phyloP scores from a whole-genome alignment of 768 basidiomycete species.

The Serendipita sp. region DNA sequence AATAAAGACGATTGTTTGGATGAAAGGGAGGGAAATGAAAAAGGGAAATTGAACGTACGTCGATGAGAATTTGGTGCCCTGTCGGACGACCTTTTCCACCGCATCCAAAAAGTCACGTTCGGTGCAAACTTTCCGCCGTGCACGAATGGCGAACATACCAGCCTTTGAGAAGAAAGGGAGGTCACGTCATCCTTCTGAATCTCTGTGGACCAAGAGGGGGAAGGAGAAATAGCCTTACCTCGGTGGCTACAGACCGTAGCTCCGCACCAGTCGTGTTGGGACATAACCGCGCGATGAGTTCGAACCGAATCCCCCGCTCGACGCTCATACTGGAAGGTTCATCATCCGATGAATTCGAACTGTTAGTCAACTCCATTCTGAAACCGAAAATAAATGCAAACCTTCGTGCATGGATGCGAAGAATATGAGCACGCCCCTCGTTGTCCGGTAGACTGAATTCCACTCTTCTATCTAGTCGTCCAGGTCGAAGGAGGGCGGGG shows the following conservation, averaged over 20 bases:
- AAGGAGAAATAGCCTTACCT: too few relatives aligned
- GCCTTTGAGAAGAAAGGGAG: constrained; percentile 34
- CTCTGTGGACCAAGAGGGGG: too few relatives aligned
- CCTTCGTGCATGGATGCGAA: constrained; percentile 94
- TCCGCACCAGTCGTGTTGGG: constrained; percentile 99
- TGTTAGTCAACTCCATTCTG: background rate
- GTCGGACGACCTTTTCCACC: constrained; percentile 95
- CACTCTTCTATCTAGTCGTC: constrained; percentile 90
- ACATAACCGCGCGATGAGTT: constrained; percentile 90
- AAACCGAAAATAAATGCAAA: constrained; percentile 20
- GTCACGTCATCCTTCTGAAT: background rate
- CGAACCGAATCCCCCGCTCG: constrained; percentile 92
- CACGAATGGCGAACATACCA: constrained; percentile 99
- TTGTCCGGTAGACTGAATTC: constrained; percentile 92
- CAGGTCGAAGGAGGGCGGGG: constrained; percentile 88
- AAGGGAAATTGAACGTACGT: constrained; percentile 42
- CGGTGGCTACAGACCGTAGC: constrained; percentile 88
- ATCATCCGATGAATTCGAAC: background rate
- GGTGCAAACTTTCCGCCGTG: constrained; percentile 88
- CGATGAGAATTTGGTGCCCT: constrained; percentile 95
- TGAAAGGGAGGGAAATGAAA: constrained; percentile 6
- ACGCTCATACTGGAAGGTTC: constrained; percentile 95
- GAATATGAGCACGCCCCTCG: constrained; percentile 91
- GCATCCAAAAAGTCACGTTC: constrained; percentile 96
- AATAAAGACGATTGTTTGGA: background rate